Percentiles rank a stretch among this genome's conserved stretches.
Evolutionary conservation across 139 green algal species (phyloP).

Genomic region (Chlorella sorokiniana): DNA sequence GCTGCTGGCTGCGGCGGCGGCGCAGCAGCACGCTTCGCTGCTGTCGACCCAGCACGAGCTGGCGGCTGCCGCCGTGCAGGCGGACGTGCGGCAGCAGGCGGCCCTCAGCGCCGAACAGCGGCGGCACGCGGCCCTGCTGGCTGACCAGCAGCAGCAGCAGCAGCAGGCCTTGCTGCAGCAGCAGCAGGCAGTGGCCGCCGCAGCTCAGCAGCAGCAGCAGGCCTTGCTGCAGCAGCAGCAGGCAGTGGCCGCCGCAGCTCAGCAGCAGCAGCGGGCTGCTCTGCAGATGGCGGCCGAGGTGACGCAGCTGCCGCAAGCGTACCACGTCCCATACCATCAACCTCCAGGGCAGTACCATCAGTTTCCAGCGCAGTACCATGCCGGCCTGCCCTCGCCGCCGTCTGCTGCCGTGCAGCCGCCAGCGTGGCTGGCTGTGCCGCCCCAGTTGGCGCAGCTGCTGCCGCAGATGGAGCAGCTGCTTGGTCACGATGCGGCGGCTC

Average conservation of each 20-base stretch:
- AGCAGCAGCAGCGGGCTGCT: not conserved
- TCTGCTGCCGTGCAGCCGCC: not conserved
- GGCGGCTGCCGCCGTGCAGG: not conserved
- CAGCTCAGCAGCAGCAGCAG: not conserved
- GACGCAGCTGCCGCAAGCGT: no score
- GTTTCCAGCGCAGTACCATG: no score
- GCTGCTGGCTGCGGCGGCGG: not conserved
- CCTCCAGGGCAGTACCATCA: no score
- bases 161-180: not conserved
- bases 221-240: not conserved
- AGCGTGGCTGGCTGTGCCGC: not conserved
- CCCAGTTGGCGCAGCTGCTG: not conserved
- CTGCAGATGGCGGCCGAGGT: not conserved
- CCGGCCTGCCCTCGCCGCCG: not conserved
- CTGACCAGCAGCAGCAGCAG: not conserved
- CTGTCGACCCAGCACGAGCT: not conserved
- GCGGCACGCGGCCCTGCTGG: not conserved
- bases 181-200: not conserved
- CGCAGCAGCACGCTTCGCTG: conserved; percentile 2
- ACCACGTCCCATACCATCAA: no score
- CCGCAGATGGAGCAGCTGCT: not conserved
- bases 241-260: not conserved
- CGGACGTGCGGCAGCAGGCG: not conserved
- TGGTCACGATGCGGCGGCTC: not conserved
- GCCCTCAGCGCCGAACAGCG: no score